These are phyloP conservation scores for Meira nashicola DNA, from an alignment of 1,284 basidiomycete genomes.

Conservation along the genomic window DNA sequence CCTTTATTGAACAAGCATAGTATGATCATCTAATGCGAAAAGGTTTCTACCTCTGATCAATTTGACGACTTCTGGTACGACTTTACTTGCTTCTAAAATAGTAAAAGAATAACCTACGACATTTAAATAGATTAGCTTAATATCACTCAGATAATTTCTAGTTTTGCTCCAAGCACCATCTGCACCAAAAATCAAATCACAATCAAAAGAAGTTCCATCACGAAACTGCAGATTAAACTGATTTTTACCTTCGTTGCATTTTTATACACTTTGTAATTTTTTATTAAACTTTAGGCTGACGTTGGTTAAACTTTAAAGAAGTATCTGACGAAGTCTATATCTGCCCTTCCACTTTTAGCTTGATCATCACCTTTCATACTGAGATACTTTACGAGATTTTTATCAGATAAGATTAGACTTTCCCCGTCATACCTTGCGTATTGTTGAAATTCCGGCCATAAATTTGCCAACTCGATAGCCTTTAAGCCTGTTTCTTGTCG, in stretches of 20 bases:
- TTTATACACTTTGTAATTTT: background rate
- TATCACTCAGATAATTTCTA: background rate
- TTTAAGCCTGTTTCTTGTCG: background rate
- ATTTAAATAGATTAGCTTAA: slow-evolving; percentile 3
- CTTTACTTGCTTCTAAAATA: too few relatives aligned
- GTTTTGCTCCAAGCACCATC: slow-evolving; percentile 5
- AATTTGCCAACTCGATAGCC: background rate
- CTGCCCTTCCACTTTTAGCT: too few relatives aligned
- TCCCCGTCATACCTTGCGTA: slow-evolving; percentile 5
- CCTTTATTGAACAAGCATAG: too few relatives aligned
- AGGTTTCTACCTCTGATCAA: too few relatives aligned
- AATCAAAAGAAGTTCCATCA: too few relatives aligned
- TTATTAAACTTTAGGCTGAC: background rate
- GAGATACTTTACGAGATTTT: background rate
- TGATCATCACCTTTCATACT: background rate
- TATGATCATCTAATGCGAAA: too few relatives aligned
- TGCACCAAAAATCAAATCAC: slow-evolving; percentile 8
- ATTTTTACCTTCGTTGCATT: background rate
- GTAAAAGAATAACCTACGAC: too few relatives aligned
- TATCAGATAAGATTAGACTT: background rate
- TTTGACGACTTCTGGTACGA: too few relatives aligned
- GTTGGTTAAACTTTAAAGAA: background rate
- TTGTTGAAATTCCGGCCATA: background rate
- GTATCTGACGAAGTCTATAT: background rate
- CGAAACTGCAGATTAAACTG: background rate